Base-by-base conservation (phyloP, 345 rosid species). In the Eucalyptus pauciflora region DNA sequence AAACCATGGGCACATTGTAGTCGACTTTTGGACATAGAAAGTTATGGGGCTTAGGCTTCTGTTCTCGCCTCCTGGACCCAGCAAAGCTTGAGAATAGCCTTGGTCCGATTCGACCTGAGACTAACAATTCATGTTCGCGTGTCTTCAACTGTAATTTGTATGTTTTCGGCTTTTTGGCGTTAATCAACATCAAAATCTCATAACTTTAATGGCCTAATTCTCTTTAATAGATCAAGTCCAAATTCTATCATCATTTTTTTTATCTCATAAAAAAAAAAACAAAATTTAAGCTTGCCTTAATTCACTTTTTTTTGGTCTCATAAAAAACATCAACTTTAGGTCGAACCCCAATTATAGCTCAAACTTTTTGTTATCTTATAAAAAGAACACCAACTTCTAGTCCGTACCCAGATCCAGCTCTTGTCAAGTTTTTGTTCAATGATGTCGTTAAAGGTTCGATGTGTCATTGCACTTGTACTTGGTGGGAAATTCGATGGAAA, bases 401-500 rank as follows among this genome's bases (percentile, higher is more conserved):
- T 67, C 0, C 1, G 3, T 7, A 15, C 41, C 76, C 11, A 67
- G 15, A n/a, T 67, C 5, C 7, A 0, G 3, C 41, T 31, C 41
- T 5, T 4, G 6, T 14, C 3, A 67, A 67, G 76, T 67, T 7
- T n/a, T 67, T 4, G 20, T 14, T n/a, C 20, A n/a, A n/a, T 67
- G 76, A 67, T 14, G 1, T 67, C 6, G 0, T 67, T 67, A 67
- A 15, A n/a, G 20, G 17, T 64, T n/a, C 20, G 8, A 64, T 31
- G 18, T 2, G 11, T 15, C 76, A 31, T n/a, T 67, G 20, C 76
- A 67, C 20, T 0, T 7, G 11, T n/a, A 16, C 76, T 67, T 0
- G 0, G 41, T 0, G 1, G 18, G 37, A n/a, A n/a, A 64, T 1
- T n/a, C 9, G 4, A n/a, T 17, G 5, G 3, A 67, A 67, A 67